Evolutionary conservation across 2,329 filamentous ascomycete species (phyloP), one percentile per base, ranked within the genome.

Genomic region (Epichloe gansuensis): DNA sequence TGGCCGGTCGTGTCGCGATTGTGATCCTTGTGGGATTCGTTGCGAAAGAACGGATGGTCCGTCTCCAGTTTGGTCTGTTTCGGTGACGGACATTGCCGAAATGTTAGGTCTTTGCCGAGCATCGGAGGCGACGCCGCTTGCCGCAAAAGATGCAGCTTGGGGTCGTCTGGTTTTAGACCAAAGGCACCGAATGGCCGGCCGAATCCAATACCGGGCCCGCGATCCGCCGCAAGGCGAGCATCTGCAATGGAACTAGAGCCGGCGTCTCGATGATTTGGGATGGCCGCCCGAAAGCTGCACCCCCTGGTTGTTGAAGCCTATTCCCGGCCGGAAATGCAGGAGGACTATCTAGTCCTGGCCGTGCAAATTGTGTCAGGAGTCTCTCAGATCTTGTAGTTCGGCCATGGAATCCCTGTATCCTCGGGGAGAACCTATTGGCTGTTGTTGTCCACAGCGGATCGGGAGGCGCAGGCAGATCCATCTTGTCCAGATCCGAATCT

Each of bases 1-100:
- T 73, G 74, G 37, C 75, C 82, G 57, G 79, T 79, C 8, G 73
- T 69, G 56, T 80, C 76, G 53, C 80, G 75, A 58, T 76, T 73
- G 55, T 66, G 69, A 61, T 72, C 76, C 62, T 76, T 74, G 31
- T 66, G 59, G 50, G 73, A 63, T 54, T 66, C 69, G 56, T 70
- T 65, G 46, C 72, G 68, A 65, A 75, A 68, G 68, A 76, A 81
- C 59, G 72, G 78, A 62, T 89, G 86, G 52, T 87, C 84, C 1
- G 86, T 83, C 63, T 95, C 89, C 61, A 94, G 85, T 61, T 88
- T 83, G 15, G 90, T 94, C 52, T 83, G 80, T 66, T 91, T 85
- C 5, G 91, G 91, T 28, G 91, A 95, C 9, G 78, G 76, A 64
- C 89, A 95, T 64, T 79, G 80, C 37, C 89, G 87, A 65, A 96